Base-by-base conservation (phyloP, 352 stramenopile species). In the Globisporangium splendens region DNA sequence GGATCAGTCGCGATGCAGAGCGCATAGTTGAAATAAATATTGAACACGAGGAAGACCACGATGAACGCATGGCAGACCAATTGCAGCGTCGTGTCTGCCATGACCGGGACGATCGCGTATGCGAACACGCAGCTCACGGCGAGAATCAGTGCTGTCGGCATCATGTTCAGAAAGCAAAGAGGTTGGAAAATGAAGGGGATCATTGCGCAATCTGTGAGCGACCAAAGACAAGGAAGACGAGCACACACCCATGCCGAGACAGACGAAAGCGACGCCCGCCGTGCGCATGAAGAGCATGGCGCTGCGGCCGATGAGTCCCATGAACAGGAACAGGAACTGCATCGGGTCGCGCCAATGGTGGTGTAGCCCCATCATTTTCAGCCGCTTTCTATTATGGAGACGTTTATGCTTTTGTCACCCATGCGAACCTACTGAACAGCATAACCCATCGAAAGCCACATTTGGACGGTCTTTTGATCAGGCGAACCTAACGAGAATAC, bases 1-100 rank as follows among this genome's bases (percentile, higher is more conserved):
- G 80, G 78, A 46, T 90, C 75, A 8, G 73, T 88, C 1, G 73
- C 68, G 46, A 84, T 69, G 49, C 80, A 88, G 18, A 90, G 59
- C 17, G 72, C 74, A 59, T 90, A 90, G 66, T 90, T 90, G 72
- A 88, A 88, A 59, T 83, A 83, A 35, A 88, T 83, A 50, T 86
- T 88, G 56, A 83, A 84, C 5, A 80, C 59, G 56, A 83, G 61
- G 22, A 72, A 62, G 48, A 77, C 55, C 31, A 69, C 47, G 18
- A 66, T 42, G 38, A 58, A 31, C 46, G 70, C 58, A 56, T 84
- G 77, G 35, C 56, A 46, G 8, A 68, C 46, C 20, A 83, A 55
- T 67, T 86, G 46, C 10, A 75, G 13, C 8, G 54, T 60, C 11
- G 64, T 71, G 11, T 79, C 62, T 5, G 71, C 52, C 63, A 86